Conservation (phyloP, 345 rosid genomes). For the Dovyalis caffra region DNA sequence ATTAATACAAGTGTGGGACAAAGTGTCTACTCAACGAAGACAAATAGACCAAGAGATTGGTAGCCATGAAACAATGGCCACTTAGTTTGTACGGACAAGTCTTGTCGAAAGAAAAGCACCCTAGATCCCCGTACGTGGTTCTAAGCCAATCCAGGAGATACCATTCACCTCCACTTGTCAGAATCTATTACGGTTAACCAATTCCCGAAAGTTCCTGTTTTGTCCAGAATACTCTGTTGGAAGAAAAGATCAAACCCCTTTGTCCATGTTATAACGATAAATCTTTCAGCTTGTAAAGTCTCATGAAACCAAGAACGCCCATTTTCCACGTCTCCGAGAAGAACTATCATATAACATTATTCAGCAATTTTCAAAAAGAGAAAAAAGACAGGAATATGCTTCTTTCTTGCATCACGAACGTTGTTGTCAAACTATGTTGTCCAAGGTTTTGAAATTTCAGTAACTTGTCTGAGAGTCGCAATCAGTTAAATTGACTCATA, state of each 20-base stretch:
- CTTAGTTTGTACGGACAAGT: neutral
- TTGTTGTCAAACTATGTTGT: neutral
- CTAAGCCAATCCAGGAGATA: neutral
- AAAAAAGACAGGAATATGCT: neutral
- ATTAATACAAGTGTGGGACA: neutral
- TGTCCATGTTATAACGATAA: too few relatives aligned
- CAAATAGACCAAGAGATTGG: neutral
- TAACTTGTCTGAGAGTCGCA: neutral
- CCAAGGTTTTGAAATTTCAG: neutral
- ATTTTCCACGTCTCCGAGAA: neutral
- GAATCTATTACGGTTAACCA: neutral
- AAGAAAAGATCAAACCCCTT: too few relatives aligned
- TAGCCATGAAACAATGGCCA: neutral
- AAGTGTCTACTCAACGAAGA: neutral
- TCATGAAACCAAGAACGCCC: neutral
- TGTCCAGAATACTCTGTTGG: too few relatives aligned
- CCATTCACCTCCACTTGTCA: neutral
- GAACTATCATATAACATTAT: too few relatives aligned
- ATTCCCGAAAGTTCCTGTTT: too few relatives aligned
- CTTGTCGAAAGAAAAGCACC: neutral
- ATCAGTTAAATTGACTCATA: neutral
- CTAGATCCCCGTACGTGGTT: neutral
- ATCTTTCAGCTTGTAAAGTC: too few relatives aligned
- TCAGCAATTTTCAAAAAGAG: neutral
- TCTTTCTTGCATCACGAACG: neutral